Evolutionary conservation across 805 yeast genomes (phyloP).

Genomic region (Yamadazyma sp.): DNA sequence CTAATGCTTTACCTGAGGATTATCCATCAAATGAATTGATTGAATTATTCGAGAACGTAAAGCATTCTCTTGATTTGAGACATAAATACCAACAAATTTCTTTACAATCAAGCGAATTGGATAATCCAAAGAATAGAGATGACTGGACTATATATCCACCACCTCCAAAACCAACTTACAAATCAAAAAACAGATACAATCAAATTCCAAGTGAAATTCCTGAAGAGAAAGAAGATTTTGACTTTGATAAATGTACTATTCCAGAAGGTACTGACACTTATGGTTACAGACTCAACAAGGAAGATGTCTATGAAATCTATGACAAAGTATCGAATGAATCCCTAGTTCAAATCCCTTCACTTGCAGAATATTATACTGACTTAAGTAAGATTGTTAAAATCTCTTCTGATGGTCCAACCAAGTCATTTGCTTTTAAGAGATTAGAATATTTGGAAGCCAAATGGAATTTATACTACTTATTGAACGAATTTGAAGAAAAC

Average conservation of each 20-base stretch:
- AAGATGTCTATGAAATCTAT: constrained; percentile 69
- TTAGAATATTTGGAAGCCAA: constrained; percentile 93
- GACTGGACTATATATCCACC: constrained; percentile 85
- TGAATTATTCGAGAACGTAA: constrained; percentile 59
- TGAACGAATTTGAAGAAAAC: constrained; percentile 91
- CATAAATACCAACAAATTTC: constrained; percentile 72
- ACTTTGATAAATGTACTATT: constrained; percentile 51
- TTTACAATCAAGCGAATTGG: constrained; percentile 58
- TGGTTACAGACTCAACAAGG: constrained; percentile 48
- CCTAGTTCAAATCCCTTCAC: constrained; percentile 68
- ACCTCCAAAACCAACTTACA: constrained; percentile 84
- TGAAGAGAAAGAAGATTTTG: constrained; percentile 51
- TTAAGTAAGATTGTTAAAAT: constrained; percentile 67
- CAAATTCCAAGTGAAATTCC: constrained; percentile 35
- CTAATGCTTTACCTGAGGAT: constrained; percentile 36
- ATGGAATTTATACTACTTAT: constrained; percentile 85
- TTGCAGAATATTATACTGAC: constrained; percentile 83
- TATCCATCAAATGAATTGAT: constrained; percentile 67
- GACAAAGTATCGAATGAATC: constrained; percentile 21
- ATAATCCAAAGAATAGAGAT: constrained; percentile 78
- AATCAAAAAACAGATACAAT: constrained; percentile 57
- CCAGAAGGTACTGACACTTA: constrained; percentile 46
- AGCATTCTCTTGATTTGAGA: constrained; percentile 68
- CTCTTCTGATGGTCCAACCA: constrained; percentile 93
- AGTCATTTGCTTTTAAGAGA: constrained; percentile 92